These are phyloP conservation scores for Fusarium sarcochroum DNA, from an alignment of 2,329 filamentous ascomycete genomes.

Conservation along the genomic window DNA sequence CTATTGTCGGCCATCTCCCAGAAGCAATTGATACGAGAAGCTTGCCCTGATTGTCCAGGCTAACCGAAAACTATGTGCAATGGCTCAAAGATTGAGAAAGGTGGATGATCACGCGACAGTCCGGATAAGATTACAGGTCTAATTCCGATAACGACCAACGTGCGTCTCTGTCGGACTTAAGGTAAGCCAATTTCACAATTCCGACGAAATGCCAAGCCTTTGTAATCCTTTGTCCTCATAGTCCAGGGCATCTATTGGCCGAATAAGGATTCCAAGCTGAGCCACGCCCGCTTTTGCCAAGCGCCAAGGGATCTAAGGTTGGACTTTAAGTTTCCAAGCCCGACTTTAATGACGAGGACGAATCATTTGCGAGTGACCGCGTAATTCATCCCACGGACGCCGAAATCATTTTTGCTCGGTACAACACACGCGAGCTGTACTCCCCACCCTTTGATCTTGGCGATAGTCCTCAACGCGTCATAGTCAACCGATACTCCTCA, in stretches of 20 bases:
- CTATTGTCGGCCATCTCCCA: too few species aligned
- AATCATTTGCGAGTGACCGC: conserved; percentile 20
- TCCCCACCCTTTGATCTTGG: conserved; percentile 19
- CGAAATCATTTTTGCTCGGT: conserved; percentile 4
- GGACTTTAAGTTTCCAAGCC: conserved; percentile 26
- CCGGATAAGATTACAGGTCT: too few species aligned
- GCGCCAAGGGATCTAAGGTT: conserved; percentile 29
- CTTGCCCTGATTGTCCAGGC: too few species aligned
- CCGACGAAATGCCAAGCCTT: conserved; percentile 15
- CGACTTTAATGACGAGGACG: neutral
- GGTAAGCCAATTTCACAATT: too few species aligned
- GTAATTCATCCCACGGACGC: conserved; percentile 27
- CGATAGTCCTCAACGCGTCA: conserved; percentile 29
- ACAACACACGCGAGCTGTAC: neutral
- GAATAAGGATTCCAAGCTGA: neutral
- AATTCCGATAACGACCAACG: too few species aligned
- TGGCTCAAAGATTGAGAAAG: too few species aligned
- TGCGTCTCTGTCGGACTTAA: too few species aligned
- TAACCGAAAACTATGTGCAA: too few species aligned
- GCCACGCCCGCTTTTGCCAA: conserved; percentile 6
- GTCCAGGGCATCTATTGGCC: conserved; percentile 5
- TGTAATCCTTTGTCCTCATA: neutral
- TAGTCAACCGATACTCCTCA: conserved; percentile 7
- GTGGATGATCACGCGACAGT: too few species aligned
- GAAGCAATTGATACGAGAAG: too few species aligned